Percentiles rank a stretch among this genome's conserved stretches.
Conservation (phyloP, 768 basidiomycete genomes). For the Suillus occidentalis region DNA sequence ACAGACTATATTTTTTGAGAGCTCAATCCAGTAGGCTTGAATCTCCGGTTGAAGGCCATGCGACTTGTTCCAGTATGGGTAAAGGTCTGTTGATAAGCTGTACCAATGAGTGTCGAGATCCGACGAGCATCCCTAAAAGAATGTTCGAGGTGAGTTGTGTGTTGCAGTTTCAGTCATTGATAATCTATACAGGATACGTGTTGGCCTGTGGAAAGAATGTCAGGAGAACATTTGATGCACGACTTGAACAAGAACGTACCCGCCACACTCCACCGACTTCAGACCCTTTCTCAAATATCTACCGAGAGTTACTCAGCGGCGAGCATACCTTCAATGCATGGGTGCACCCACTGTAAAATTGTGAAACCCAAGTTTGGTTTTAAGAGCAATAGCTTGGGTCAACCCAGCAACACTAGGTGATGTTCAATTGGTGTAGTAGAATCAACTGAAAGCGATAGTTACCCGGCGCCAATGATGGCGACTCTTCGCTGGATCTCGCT, state of each 20-base stretch:
- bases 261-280: constrained; percentile 55
- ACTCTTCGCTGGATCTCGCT: constrained; percentile 13
- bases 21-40: constrained; percentile 41
- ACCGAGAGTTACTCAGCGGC: background rate
- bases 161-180: background rate
- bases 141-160: background rate
- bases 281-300: constrained; percentile 49
- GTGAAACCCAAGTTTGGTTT: background rate
- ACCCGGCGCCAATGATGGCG: constrained; percentile 25
- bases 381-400: background rate
- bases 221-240: background rate
- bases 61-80: background rate
- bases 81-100: background rate
- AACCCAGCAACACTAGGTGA: background rate
- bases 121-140: background rate
- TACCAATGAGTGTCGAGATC: background rate
- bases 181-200: constrained; percentile 20
- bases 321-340: background rate
- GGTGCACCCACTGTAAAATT: constrained; percentile 24
- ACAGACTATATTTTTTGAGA: constrained; percentile 45
- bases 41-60: constrained; percentile 20
- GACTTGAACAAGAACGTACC: constrained; percentile 36
- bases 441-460: background rate
- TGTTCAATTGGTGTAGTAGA: background rate
- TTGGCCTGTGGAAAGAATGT: constrained; percentile 22